Percentiles rank a stretch among this genome's conserved stretches.
These are phyloP conservation scores for Pleurotus tuoliensis DNA, from an alignment of 768 basidiomycete genomes.

Conservation along the genomic window DNA sequence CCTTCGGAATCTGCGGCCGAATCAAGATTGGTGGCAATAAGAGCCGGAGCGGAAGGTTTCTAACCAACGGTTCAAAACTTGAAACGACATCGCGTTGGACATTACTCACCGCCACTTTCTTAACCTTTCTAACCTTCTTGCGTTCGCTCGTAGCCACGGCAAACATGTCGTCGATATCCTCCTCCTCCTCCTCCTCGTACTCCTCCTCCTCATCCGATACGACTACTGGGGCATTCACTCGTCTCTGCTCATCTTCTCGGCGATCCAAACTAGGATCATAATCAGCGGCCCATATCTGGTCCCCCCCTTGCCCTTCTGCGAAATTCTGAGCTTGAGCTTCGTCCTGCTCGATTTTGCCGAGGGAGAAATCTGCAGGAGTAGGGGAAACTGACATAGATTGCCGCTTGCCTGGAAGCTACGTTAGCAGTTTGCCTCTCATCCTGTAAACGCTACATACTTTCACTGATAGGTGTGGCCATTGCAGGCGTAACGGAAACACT, in stretches of 20 bases:
- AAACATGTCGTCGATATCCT: constrained; percentile 96
- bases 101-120: constrained; percentile 49
- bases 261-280: constrained; percentile 80
- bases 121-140: constrained; percentile 56
- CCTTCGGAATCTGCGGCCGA: constrained; percentile 93
- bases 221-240: constrained; percentile 40
- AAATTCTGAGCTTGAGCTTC: constrained; percentile 40
- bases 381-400: constrained; percentile 59
- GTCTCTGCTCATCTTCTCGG: constrained; percentile 77
- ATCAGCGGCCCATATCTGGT: constrained; percentile 88
- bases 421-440: neutral
- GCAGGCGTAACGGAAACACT: constrained; percentile 34
- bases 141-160: constrained; percentile 46
- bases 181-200: constrained; percentile 71
- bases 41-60: constrained; percentile 52
- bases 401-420: constrained; percentile 35
- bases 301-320: constrained; percentile 42
- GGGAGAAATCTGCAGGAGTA: constrained; percentile 54
- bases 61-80: constrained; percentile 15
- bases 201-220: constrained; percentile 45
- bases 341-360: constrained; percentile 63
- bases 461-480: constrained; percentile 10
- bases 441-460: constrained; percentile 6
- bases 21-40: constrained; percentile 79
- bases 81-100: neutral